Evolutionary conservation across 306 rosid species (phyloP), one percentile per base, ranked within the genome.

Genomic region (Ochetophila trinervis): DNA sequence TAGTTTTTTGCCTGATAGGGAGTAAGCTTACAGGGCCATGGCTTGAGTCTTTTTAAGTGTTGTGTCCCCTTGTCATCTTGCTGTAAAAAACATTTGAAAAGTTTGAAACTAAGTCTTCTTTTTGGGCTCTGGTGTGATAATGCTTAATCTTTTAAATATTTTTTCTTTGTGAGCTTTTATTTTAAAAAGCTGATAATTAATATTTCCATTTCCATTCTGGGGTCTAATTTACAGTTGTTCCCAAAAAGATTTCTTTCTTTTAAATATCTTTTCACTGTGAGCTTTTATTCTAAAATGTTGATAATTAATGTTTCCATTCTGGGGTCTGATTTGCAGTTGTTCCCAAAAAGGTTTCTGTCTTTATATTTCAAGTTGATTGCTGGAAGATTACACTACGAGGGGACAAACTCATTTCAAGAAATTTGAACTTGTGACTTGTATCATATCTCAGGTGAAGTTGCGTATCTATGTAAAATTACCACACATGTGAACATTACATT

Each of bases 321-420:
- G 7, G n/a, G 8, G 16, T n/a, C 32, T 22, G 48, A 57, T 65
- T 65, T 69, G 80, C 94, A 93, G 98, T 89, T 80, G 87, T 89
- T 70, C 97, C 97, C 32, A 93, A 87, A 77, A 87, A 52, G 78
- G 63, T 32, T 65, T 87, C 94, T 47, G 85, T 86, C 55, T 93
- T 87, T 72, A 75, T 89, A 13, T 71, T 87, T 71, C 89, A 76
- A 81, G 87, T 82, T 69, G 90, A 87, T 84, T 53, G 91, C 82
- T 89, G 88, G 89, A 87, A 93, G 79, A 77, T 87, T 59, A 89
- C 97, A 22, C 63, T 93, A 75, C 84, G 75, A 2, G 96, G 95
- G 60, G 90, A 89, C 79, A 89, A 87, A 77, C 93, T 87, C 60
- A 63, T 76, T 64, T 86, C 95, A 57, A 85, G 98, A 72, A 80